Evolutionary conservation across 495 filamentous ascomycete genomes (phyloP), one percentile per base, ranked within the genome.

Genomic region (Lepraria neglecta): DNA sequence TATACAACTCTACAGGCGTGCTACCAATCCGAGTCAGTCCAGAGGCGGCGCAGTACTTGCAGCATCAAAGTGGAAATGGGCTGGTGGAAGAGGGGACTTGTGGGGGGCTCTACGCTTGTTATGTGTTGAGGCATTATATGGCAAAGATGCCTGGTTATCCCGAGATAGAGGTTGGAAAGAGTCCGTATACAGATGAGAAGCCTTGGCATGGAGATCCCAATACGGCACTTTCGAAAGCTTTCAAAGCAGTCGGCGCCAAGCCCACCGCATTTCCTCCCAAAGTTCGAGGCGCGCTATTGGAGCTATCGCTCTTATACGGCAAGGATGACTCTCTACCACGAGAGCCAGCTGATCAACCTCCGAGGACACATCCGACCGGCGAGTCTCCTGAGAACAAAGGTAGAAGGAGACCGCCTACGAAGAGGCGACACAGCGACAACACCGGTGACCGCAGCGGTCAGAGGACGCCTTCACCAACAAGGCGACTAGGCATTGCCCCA

Each of bases 171-270:
- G 35, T 21, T 3, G 44, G 44, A 33, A 21, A 30, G 7, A 12
- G 14, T n/a, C 21, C 12, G 2, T 43, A 51, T 9, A 58, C 27
- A 1, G 19, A 10, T 4, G 14, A 28, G 17, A 33, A 28, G 9
- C 4, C 14, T 15, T 64, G 46, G 59, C 45, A 52, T 10, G 45
- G 46, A 14, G 19, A 14, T 40, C 38, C 45, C 1, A 62, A 51
- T 10, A 17, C 44, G 0, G 60, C 59, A 12, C 45, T 64, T 10
- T 24, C 7, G 27, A n/a, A 56, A 19, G 62, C 62, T 4, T 61
- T 55, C 9, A 31, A 33, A 31, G 30, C n/a, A 3, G 31, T 56
- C 10, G 59, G 59, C 15, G 24, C 33, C 17, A 48, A 24, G 35
- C 35, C 58, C 6, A 27, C 35, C 35, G 31, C 31, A 2, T 50